Evolutionary conservation across 2,329 filamentous ascomycete genomes (phyloP), one percentile per base, ranked within the genome.

Genomic region (Chaetoscypha palmicola): DNA sequence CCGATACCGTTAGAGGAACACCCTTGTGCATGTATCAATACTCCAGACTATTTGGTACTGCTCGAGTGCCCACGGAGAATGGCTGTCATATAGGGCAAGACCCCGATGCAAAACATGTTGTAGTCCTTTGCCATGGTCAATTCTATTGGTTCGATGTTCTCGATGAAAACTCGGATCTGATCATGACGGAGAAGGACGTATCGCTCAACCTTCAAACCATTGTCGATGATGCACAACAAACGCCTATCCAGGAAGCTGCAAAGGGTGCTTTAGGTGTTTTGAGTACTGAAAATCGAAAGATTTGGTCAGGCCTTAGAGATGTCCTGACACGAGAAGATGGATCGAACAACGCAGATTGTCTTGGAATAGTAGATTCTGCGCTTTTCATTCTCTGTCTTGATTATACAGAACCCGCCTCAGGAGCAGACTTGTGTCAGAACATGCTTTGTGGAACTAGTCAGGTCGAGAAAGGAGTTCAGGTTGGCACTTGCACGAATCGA

Each of bases 131-230:
- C 61, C 86, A 91, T 52, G 92, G 92, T 1, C 92, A 98, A 55
- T 90, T 97, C 59, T 98, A 98, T 66, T 97, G 91, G 91, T 98
- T 98, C 58, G 92, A 98, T 64, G 90, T 96, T 2, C 71, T 98
- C 14, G 92, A 98, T 56, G 83, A 91, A 54, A 94, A 95, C 64
- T 86, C 86, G 5, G 92, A 98, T 63, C 70, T 94, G 44, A 95
- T 98, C 66, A 97, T 97, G 91, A 90, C 83, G 0, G 92, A 97
- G 65, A 91, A 87, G 63, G 92, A 98, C 58, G 77, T 98, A 42
- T 81, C 86, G 5, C 73, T 95, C 60, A 97, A 98, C 59, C 71
- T 98, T 14, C 85, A 94, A 60, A 91, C 88, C 11, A 92, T 97
- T 57, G 77, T 94, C 43, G 86, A 94, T 44, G 92, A 98, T 63